Conservation (phyloP, 1,139 yeast species). For the Saccharomyces hybrid region DNA sequence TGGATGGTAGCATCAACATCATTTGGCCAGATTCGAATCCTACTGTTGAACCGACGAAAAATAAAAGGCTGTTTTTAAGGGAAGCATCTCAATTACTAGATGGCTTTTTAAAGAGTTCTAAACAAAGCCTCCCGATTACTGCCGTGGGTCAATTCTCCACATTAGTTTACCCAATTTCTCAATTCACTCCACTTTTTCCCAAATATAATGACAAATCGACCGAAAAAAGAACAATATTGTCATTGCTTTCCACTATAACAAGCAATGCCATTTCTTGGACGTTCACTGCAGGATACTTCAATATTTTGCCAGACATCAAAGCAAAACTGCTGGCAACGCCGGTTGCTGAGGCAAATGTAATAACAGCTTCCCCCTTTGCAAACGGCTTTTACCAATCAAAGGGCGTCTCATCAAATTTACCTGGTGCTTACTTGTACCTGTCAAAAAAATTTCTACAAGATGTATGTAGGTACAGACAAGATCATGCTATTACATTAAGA, state of each 20-base stretch:
- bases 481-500: conserved; percentile 44
- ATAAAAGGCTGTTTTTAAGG: conserved; percentile 47
- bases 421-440: conserved; percentile 77
- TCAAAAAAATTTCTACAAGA: conserved; percentile 62
- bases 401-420: conserved; percentile 76
- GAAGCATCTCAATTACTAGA: conserved; percentile 52
- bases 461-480: conserved; percentile 40
- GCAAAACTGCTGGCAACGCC: conserved; percentile 50
- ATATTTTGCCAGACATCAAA: conserved; percentile 72
- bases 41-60: conserved; percentile 64
- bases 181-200: conserved; percentile 71
- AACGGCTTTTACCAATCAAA: conserved; percentile 83
- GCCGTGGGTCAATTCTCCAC: conserved; percentile 41
- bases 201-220: conserved; percentile 55
- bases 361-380: conserved; percentile 88
- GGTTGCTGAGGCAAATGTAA: conserved; percentile 55
- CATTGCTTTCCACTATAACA: conserved; percentile 52
- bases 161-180: conserved; percentile 85
- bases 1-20: conserved; percentile 49
- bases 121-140: conserved; percentile 9
- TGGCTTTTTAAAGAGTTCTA: conserved; percentile 44
- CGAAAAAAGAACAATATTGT: conserved; percentile 63
- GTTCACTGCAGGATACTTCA: conserved; percentile 95
- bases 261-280: conserved; percentile 61
- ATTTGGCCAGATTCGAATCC: conserved; percentile 70